Percentiles rank a stretch among this genome's conserved stretches.
Evolutionary conservation across 1,284 basidiomycete species (phyloP).

Genomic region (Tranzscheliella williamsii): DNA sequence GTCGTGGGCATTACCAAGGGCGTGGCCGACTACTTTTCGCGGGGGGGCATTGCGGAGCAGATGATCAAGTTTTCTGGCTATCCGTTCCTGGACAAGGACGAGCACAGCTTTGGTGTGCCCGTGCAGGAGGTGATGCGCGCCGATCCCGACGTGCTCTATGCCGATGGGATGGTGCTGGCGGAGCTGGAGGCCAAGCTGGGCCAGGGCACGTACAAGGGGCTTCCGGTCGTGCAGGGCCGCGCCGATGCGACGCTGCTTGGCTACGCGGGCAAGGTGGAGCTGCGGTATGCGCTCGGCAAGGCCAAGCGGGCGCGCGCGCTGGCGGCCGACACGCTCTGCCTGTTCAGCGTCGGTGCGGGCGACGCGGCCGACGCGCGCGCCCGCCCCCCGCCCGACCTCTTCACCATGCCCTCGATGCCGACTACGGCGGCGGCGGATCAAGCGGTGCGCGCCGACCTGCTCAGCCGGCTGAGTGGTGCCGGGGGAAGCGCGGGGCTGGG

Average conservation of each 20-base stretch:
- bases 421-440: constrained; percentile 28
- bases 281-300: constrained; percentile 81
- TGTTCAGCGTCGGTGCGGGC: constrained; percentile 31
- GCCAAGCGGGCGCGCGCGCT: constrained; percentile 29
- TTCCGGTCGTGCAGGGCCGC: constrained; percentile 75
- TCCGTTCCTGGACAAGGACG: constrained; percentile 80
- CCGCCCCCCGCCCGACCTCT: constrained; percentile 11
- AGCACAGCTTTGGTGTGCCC: constrained; percentile 84
- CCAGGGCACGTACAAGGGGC: constrained; percentile 74
- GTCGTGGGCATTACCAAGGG: constrained; percentile 94
- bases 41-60: constrained; percentile 92
- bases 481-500: neutral
- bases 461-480: constrained; percentile 14
- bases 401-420: constrained; percentile 15
- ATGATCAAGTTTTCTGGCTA: constrained; percentile 97
- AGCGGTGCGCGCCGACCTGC: constrained; percentile 21
- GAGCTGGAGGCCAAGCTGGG: constrained; percentile 67
- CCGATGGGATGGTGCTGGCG: constrained; percentile 74
- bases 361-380: constrained; percentile 1
- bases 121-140: constrained; percentile 87
- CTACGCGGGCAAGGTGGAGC: constrained; percentile 83
- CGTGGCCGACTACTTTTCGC: constrained; percentile 91
- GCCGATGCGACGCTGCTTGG: constrained; percentile 72
- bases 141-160: constrained; percentile 74
- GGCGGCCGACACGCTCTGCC: constrained; percentile 33